A percentile compares a stretch with the other conserved stretches of the same genome.
Conservation (phyloP, 768 basidiomycete genomes). For the Tylopilus rubrobrunneus region DNA sequence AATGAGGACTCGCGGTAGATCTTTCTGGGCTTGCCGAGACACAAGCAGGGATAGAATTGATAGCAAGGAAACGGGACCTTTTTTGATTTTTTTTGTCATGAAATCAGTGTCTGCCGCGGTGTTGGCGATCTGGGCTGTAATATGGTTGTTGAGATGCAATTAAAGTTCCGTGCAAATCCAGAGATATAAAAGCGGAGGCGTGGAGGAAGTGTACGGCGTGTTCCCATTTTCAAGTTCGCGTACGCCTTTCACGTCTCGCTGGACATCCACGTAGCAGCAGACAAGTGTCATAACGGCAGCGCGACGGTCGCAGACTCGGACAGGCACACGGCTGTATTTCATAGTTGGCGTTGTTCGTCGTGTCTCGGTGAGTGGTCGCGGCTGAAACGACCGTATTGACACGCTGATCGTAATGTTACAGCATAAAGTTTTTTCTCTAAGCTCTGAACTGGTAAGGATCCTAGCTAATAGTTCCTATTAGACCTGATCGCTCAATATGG, state of each 20-base stretch:
- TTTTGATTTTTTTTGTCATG: slow-evolving; percentile 15
- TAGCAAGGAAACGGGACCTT: slow-evolving; percentile 29
- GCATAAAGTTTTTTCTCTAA: not conserved
- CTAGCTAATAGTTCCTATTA: slow-evolving; percentile 11
- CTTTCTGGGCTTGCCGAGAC: slow-evolving; percentile 25
- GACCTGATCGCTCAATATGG: slow-evolving; percentile 39
- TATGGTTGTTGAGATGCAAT: slow-evolving; percentile 23
- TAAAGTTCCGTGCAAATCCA: slow-evolving; percentile 28
- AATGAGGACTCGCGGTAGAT: slow-evolving; percentile 15
- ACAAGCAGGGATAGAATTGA: slow-evolving; percentile 25
- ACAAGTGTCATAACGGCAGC: slow-evolving; percentile 13
- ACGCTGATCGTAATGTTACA: slow-evolving; percentile 20
- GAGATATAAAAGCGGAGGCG: slow-evolving; percentile 28
- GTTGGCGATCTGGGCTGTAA: slow-evolving; percentile 17
- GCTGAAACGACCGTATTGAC: slow-evolving; percentile 3
- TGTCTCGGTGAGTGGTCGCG: slow-evolving; percentile 17
- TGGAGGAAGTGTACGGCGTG: slow-evolving; percentile 2
- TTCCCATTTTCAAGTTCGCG: slow-evolving; percentile 12
- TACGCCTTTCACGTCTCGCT: not conserved
- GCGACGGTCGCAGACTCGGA: not conserved
- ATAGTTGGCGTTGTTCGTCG: slow-evolving; percentile 1
- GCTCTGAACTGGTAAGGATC: slow-evolving; percentile 27
- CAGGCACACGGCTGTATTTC: not conserved
- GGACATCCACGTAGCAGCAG: slow-evolving; percentile 10
- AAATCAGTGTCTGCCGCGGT: slow-evolving; percentile 29